These are phyloP conservation scores for Populus ilicifolia DNA, from an alignment of 345 rosid genomes.

Conservation along the genomic window DNA sequence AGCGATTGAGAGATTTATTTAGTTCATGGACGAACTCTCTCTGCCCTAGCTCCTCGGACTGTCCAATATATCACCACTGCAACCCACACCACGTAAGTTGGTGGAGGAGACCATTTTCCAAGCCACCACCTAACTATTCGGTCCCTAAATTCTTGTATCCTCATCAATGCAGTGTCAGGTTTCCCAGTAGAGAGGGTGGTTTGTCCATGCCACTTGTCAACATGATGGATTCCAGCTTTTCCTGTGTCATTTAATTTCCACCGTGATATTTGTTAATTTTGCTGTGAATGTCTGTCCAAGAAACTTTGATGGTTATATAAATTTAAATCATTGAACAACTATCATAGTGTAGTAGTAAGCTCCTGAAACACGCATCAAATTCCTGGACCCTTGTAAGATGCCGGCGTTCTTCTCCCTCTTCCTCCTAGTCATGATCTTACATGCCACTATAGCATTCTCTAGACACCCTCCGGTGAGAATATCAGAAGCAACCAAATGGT, in stretches of 20 bases:
- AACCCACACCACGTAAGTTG: background rate
- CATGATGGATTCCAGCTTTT: conserved; percentile 9
- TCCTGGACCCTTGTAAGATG: conserved; percentile 14
- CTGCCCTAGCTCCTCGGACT: background rate
- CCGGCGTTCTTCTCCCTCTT: conserved; percentile 10
- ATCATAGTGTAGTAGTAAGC: background rate
- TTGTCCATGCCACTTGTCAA: background rate
- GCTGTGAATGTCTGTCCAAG: background rate
- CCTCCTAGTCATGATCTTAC: conserved; percentile 11
- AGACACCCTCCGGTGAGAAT: background rate
- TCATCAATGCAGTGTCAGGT: background rate
- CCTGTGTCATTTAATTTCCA: conserved; percentile 15
- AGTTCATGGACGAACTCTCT: no score
- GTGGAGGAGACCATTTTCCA: background rate
- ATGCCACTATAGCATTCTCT: conserved; percentile 15
- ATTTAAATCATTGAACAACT: background rate
- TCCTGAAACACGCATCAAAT: background rate
- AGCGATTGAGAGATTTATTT: no score
- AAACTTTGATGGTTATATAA: background rate
- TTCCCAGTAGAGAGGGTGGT: background rate
- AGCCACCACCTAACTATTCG: background rate
- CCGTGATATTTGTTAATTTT: background rate
- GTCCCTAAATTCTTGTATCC: background rate
- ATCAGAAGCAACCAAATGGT: conserved; percentile 23
- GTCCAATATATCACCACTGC: background rate